Conservation (phyloP, 2,329 filamentous ascomycete species). For the Exophiala aquamarina region DNA sequence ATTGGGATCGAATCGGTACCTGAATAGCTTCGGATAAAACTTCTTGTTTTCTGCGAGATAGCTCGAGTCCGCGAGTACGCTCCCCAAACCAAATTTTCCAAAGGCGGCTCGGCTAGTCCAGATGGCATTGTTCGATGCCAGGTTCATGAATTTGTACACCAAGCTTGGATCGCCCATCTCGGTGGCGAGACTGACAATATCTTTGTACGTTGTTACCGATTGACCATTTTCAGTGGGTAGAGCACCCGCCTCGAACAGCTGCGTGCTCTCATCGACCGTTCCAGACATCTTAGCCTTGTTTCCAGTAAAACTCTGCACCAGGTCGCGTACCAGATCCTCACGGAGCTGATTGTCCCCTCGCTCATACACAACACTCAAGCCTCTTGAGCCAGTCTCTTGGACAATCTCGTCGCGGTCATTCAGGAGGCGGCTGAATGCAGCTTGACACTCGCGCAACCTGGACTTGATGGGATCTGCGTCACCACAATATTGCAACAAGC, state of each 20-base stretch:
- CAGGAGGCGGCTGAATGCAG: slow-evolving; percentile 82
- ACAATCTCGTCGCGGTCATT: slow-evolving; percentile 89
- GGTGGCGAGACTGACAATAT: slow-evolving; percentile 92
- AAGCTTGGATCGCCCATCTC: slow-evolving; percentile 94
- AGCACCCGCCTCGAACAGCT: slow-evolving; percentile 88
- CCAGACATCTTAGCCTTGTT: slow-evolving; percentile 66
- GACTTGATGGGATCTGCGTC: slow-evolving; percentile 68
- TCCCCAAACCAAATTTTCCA: slow-evolving; percentile 88
- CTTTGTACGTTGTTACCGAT: slow-evolving; percentile 93
- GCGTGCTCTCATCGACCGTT: slow-evolving; percentile 85
- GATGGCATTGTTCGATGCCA: slow-evolving; percentile 92
- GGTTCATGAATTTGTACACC: slow-evolving; percentile 98
- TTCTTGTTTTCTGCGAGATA: slow-evolving; percentile 81
- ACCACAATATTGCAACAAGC: slow-evolving; percentile 85
- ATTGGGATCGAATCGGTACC: slow-evolving; percentile 95
- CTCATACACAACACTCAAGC: slow-evolving; percentile 89
- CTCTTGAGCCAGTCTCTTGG: slow-evolving; percentile 90
- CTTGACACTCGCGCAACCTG: slow-evolving; percentile 75
- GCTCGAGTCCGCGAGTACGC: slow-evolving; percentile 81
- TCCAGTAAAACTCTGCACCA: slow-evolving; percentile 86
- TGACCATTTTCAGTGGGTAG: slow-evolving; percentile 86
- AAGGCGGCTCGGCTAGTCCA: slow-evolving; percentile 98
- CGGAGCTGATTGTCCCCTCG: slow-evolving; percentile 80
- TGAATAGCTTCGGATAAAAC: slow-evolving; percentile 89
- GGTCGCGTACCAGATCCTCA: slow-evolving; percentile 78